Evolutionary conservation across 2,329 filamentous ascomycete genomes (phyloP), one percentile per base, ranked within the genome.

Genomic region (Cercospora berteroae): DNA sequence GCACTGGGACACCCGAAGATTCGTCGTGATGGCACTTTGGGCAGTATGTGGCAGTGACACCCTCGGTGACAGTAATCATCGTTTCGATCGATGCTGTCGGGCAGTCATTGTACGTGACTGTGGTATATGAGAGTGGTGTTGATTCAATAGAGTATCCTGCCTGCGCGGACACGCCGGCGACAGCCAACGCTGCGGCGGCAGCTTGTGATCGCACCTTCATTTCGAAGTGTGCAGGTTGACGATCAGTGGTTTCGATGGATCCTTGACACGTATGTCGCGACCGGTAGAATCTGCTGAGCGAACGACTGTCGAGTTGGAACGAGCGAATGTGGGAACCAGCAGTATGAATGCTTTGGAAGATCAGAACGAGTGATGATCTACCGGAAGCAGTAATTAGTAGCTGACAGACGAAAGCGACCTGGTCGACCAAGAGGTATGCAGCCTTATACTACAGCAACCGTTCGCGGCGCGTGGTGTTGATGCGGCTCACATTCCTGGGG

Each of bases 31-130:
- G 67, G 69, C 78, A 80, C 63, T 74, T 70, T 18, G 77, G 77
- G 69, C 78, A 80, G 73, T 76, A 77, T 7, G 78, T 79, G 50
- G 78, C 73, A 6, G 77, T 79, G 18, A 76, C 67, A 33, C 75
- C 75, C 10, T 76, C 70, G 13, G 76, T 78, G 62, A 79, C 70
- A 27, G 78, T 79, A 67, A 78, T 73, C 68, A 79, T 69, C 8
- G 72, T 76, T 67, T 74, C 72, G 56, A 74, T 69, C 4, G 74
- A 69, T 18, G 67, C 64, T 63, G 70, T 74, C 27, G 74, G 70
- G 74, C 78, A 79, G 66, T 76, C 72, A 63, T 74, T 72, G 70
- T 73, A 72, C 12, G 75, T 78, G 61, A 77, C 69, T 4, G 76
- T 79, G 16, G 73, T 73, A 67, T 75, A 77, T 27, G 76, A 76